Base-by-base conservation (phyloP, 1,284 basidiomycete species). In the Melampsora larici-populina region DNA sequence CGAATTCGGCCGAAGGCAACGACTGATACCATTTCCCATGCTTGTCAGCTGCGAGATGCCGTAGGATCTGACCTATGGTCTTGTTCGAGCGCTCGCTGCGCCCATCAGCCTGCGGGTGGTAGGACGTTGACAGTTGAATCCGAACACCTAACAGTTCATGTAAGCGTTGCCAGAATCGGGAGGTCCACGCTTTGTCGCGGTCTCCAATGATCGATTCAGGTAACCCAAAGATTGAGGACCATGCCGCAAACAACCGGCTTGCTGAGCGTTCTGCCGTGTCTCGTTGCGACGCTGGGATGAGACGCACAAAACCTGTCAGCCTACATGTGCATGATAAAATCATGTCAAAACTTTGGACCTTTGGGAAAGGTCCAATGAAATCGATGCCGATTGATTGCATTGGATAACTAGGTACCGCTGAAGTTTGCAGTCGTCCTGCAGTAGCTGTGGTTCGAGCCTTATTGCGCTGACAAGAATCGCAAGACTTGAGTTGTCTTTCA, bases 51-150 rank as follows among this genome's bases (percentile, higher is more conserved):
- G n/a, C n/a, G n/a, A n/a, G n/a, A n/a, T n/a, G n/a, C n/a, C n/a
- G n/a, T n/a, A n/a, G n/a, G n/a, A n/a, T n/a, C n/a, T n/a, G n/a
- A n/a, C n/a, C 79, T 0, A 86, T 74, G 0, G 84, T 85, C 58
- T 85, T 85, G 66, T 85, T 85, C 0, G 83, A 81, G 0, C 79
- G 58, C 79, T 86, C 83, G 21, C 81, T 83, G 0, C 71, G 13
- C n/a, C 82, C 81, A 55, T 83, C 82, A 0, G 81, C 81, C 64
- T 82, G 66, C 0, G 82, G 81, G 80, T 81, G 83, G 64, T 77
- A 83, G 0, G 81, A 72, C 0, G 81, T 78, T 0, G 80, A 81
- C 36, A 63, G 70, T 64, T 31, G 62, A 24, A 77, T 65, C 51
- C 58, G 79, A 6, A 82, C 64, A 2, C 81, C 82, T 0, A 81